These are phyloP conservation scores for Ilex paraguariensis DNA, from an alignment of 305 asterid species.

Conservation along the genomic window DNA sequence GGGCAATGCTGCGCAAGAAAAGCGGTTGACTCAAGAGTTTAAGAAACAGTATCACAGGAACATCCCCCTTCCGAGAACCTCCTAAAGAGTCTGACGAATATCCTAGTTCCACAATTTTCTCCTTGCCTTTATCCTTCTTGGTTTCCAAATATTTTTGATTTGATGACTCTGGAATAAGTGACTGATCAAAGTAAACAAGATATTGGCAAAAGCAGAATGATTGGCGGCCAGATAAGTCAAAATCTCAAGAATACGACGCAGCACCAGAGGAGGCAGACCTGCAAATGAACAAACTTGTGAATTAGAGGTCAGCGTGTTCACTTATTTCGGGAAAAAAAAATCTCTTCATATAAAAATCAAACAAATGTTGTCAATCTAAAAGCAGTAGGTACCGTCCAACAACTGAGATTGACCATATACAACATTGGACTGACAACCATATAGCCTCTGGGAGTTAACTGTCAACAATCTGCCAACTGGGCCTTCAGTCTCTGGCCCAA, in stretches of 20 bases:
- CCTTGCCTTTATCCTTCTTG: conserved; percentile 66
- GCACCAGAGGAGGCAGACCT: conserved; percentile 98
- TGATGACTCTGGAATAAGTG: conserved; percentile 51
- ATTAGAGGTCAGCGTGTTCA: conserved; percentile 8
- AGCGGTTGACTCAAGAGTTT: conserved; percentile 83
- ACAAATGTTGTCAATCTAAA: neutral
- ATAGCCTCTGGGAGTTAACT: conserved; percentile 75
- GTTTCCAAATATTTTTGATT: conserved; percentile 26
- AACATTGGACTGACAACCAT: conserved; percentile 94
- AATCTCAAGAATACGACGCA: conserved; percentile 89
- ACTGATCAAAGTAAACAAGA: conserved; percentile 77
- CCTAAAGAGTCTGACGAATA: conserved; percentile 29
- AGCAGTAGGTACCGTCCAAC: conserved; percentile 59
- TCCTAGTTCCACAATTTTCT: conserved; percentile 51
- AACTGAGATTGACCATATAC: conserved; percentile 90
- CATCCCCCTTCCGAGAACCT: conserved; percentile 47
- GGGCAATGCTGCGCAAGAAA: conserved; percentile 78
- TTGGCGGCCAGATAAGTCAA: conserved; percentile 86
- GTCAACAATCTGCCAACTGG: conserved; percentile 48
- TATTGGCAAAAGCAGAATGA: conserved; percentile 89
- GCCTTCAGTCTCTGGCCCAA: conserved; percentile 73
- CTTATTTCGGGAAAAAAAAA: no score
- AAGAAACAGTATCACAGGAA: conserved; percentile 83
- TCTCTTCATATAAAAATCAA: no score
- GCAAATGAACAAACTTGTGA: conserved; percentile 23